Conservation (phyloP, 2,329 filamentous ascomycete genomes). For the Penicillium brasilianum region DNA sequence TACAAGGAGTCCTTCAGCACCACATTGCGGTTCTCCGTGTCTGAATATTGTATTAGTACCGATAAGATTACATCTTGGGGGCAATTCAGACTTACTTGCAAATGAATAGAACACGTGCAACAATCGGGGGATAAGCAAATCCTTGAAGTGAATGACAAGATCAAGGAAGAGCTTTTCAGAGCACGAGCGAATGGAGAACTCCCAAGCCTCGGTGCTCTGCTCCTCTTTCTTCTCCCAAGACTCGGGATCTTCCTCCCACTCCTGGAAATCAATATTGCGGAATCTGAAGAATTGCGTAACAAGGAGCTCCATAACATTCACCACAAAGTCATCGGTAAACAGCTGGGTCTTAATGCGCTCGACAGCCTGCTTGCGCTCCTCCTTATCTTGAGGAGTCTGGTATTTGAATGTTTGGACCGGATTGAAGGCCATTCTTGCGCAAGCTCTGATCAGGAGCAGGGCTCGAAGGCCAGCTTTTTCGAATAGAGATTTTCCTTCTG, state of each 20-base stretch:
- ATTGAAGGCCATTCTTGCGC: slow-evolving; percentile 82
- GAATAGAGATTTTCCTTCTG: slow-evolving; percentile 61
- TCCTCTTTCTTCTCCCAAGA: slow-evolving; percentile 94
- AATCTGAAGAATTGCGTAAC: slow-evolving; percentile 90
- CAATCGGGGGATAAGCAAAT: slow-evolving; percentile 76
- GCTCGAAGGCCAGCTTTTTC: slow-evolving; percentile 85
- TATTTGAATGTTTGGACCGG: slow-evolving; percentile 84
- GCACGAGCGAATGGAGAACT: slow-evolving; percentile 90
- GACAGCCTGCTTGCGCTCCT: slow-evolving; percentile 74
- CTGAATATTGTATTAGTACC: neutral
- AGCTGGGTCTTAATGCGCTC: slow-evolving; percentile 73
- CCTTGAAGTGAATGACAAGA: slow-evolving; percentile 85
- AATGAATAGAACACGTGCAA: slow-evolving; percentile 82
- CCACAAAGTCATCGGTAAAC: slow-evolving; percentile 75
- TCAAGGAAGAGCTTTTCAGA: slow-evolving; percentile 94
- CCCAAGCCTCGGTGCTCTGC: slow-evolving; percentile 81
- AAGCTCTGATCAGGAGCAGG: slow-evolving; percentile 79
- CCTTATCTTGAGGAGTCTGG: slow-evolving; percentile 72
- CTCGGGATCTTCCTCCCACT: slow-evolving; percentile 93
- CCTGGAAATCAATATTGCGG: slow-evolving; percentile 79
- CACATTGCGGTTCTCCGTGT: slow-evolving; percentile 67
- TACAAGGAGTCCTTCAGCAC: slow-evolving; percentile 93
- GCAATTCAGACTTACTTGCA: slow-evolving; percentile 59
- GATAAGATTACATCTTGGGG: too few relatives aligned
- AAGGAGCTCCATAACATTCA: slow-evolving; percentile 80